Conservation (phyloP, 164 flowering plant genomes). For the Berberis vulgaris region DNA sequence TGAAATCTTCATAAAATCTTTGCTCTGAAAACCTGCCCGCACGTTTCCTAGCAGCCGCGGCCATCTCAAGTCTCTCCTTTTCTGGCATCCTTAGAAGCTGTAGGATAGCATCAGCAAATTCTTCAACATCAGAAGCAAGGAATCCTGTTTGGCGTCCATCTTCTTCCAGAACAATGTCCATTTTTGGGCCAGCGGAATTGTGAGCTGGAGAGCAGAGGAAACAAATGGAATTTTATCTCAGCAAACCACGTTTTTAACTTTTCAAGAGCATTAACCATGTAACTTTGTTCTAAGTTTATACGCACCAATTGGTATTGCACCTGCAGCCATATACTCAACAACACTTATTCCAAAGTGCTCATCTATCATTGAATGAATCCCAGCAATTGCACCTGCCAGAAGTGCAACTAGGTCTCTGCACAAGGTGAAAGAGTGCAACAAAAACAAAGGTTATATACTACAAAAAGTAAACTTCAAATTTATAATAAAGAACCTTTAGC, state of each 20-base stretch:
- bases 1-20: slow-evolving; percentile 70
- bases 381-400: slow-evolving; percentile 72
- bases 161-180: slow-evolving; percentile 89
- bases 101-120: slow-evolving; percentile 78
- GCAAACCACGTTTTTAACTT: neutral
- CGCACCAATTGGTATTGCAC: slow-evolving; percentile 92
- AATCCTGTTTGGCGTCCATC: slow-evolving; percentile 77
- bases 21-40: slow-evolving; percentile 76
- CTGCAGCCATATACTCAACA: slow-evolving; percentile 98
- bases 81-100: slow-evolving; percentile 54
- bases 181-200: slow-evolving; percentile 89
- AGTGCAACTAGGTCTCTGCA: slow-evolving; percentile 85
- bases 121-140: slow-evolving; percentile 54
- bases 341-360: slow-evolving; percentile 94
- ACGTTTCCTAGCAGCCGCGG: slow-evolving; percentile 71
- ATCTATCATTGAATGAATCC: slow-evolving; percentile 88
- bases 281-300: neutral
- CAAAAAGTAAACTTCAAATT: neutral
- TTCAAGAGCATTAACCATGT: neutral
- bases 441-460: neutral
- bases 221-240: neutral
- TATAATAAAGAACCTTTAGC: neutral
- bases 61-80: slow-evolving; percentile 56
- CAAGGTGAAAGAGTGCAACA: slow-evolving; percentile 1
- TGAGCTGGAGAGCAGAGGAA: slow-evolving; percentile 43